Conservation (phyloP, 2,329 filamentous ascomycete genomes). For the Ascosphaera apis region DNA sequence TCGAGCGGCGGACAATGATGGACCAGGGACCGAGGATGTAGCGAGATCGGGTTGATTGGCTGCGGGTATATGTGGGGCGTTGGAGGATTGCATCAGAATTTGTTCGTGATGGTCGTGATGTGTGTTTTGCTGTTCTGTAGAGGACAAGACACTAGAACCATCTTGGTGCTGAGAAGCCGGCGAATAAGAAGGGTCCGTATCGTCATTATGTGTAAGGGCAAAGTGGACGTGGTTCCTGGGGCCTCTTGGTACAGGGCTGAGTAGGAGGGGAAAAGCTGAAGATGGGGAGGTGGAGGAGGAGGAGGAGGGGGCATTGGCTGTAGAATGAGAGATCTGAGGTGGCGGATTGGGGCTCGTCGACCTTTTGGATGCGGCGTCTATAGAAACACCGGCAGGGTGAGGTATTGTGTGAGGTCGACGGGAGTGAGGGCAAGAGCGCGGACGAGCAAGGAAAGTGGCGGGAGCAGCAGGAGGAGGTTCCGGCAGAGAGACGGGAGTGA, state of each 20-base stretch:
- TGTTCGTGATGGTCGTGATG: background rate
- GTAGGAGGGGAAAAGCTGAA: no score
- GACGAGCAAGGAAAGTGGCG: constrained; percentile 27
- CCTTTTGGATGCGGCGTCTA: background rate
- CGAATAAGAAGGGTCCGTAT: no score
- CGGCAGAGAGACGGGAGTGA: constrained; percentile 29
- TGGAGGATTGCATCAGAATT: background rate
- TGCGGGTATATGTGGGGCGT: constrained; percentile 1
- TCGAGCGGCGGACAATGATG: constrained; percentile 3
- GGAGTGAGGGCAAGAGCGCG: constrained; percentile 10
- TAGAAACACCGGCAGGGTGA: constrained; percentile 4
- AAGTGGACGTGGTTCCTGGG: no score
- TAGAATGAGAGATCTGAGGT: no score
- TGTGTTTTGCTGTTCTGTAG: no score
- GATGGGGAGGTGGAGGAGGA: no score
- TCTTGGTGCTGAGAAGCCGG: no score
- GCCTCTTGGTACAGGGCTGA: no score
- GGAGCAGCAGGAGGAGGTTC: constrained; percentile 27
- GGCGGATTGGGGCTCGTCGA: constrained; percentile 1
- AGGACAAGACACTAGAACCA: no score
- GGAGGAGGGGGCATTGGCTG: no score
- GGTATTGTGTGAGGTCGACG: constrained; percentile 11
- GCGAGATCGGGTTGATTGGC: no score
- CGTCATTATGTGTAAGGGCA: no score
- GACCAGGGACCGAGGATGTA: constrained; percentile 17